These are phyloP conservation scores for Chamaecrista fasciculata DNA, from an alignment of 306 rosid species.

Conservation along the genomic window DNA sequence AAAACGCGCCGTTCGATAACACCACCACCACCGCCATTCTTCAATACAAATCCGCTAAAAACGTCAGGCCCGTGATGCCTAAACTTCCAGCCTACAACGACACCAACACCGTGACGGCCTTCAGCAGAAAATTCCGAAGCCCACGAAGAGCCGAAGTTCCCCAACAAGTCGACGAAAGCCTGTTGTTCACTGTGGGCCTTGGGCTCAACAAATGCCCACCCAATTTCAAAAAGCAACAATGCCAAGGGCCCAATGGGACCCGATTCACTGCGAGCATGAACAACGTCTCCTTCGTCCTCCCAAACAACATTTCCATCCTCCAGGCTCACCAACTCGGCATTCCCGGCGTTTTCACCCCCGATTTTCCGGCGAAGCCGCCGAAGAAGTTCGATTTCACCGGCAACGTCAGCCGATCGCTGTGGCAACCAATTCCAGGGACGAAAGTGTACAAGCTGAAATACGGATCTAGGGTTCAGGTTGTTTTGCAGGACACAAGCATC, in stretches of 20 bases:
- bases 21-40: constrained; percentile 93
- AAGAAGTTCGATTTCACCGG: constrained; percentile 74
- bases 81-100: constrained; percentile 73
- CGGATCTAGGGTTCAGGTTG: constrained; percentile 80
- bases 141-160: constrained; percentile 58
- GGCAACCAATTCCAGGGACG: constrained; percentile 74
- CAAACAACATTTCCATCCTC: constrained; percentile 53
- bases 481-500: constrained; percentile 77
- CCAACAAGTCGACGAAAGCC: constrained; percentile 54
- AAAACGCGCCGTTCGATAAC: constrained; percentile 70
- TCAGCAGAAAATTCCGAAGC: constrained; percentile 60
- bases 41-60: constrained; percentile 49
- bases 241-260: constrained; percentile 93
- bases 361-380: constrained; percentile 76
- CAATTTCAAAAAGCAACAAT: constrained; percentile 36
- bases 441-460: constrained; percentile 57
- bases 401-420: constrained; percentile 74
- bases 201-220: constrained; percentile 79
- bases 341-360: constrained; percentile 66
- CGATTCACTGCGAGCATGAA: constrained; percentile 89
- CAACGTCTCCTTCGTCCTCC: constrained; percentile 78
- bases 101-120: constrained; percentile 75
- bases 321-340: constrained; percentile 68
- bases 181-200: constrained; percentile 74
- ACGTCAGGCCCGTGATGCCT: constrained; percentile 52